These are phyloP conservation scores for Mortierella sp. DNA, from an alignment of 371 early-diverging fungal species.

Conservation along the genomic window DNA sequence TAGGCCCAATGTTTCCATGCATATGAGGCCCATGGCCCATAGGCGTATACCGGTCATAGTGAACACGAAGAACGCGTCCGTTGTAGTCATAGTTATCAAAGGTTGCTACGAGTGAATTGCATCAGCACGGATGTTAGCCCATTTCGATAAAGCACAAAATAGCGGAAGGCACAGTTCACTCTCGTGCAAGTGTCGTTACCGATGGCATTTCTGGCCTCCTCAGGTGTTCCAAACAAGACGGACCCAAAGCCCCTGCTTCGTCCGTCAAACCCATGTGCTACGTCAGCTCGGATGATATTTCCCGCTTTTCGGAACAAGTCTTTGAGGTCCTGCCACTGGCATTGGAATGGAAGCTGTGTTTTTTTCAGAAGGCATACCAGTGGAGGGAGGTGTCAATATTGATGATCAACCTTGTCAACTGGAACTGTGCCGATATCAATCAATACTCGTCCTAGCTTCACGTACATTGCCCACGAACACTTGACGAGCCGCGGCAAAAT, in stretches of 20 bases:
- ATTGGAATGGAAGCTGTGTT: constrained; percentile 67
- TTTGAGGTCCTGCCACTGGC: constrained; percentile 84
- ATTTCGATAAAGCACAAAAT: no score
- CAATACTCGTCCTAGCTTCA: no score
- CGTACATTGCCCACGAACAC: constrained; percentile 77
- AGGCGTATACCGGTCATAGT: constrained; percentile 58
- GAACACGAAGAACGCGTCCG: constrained; percentile 60
- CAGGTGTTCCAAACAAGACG: constrained; percentile 71
- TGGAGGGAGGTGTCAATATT: no score
- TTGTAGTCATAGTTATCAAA: constrained; percentile 60
- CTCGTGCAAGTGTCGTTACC: no score
- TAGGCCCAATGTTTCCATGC: constrained; percentile 44
- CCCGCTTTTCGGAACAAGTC: constrained; percentile 80
- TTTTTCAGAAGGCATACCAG: no score
- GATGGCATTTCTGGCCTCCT: constrained; percentile 71
- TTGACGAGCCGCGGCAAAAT: constrained; percentile 59
- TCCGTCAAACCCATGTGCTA: constrained; percentile 69
- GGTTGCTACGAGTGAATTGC: constrained; percentile 38
- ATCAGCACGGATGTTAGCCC: background rate
- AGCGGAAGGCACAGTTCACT: no score
- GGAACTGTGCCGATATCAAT: no score
- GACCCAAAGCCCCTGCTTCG: constrained; percentile 78
- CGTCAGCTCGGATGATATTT: constrained; percentile 74
- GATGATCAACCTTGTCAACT: no score
- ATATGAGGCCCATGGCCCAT: constrained; percentile 35